These are phyloP conservation scores for Musa beccarii DNA, from an alignment of 176 grass and related monocot genomes.

Conservation along the genomic window DNA sequence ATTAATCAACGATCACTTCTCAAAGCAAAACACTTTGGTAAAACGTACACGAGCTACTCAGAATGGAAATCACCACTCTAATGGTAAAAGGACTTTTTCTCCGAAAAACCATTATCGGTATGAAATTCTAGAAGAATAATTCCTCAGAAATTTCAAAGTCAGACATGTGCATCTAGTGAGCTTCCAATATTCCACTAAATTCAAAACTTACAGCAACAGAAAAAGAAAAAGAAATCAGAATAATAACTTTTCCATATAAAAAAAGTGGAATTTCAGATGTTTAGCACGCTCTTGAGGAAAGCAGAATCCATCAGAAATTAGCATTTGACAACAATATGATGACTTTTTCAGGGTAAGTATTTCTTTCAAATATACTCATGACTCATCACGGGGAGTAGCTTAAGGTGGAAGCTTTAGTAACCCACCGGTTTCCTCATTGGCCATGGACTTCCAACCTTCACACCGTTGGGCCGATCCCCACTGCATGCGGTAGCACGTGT, in stretches of 20 bases:
- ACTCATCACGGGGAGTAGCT: background rate
- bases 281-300: too few species aligned
- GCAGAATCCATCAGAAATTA: background rate
- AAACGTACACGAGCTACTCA: background rate
- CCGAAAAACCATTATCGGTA: background rate
- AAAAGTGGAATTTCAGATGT: too few species aligned
- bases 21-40: background rate
- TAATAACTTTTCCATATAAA: too few species aligned
- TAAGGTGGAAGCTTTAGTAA: conserved; percentile 8
- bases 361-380: conserved; percentile 5
- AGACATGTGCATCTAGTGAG: too few species aligned
- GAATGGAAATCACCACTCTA: background rate
- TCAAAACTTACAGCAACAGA: too few species aligned
- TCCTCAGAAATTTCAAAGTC: background rate
- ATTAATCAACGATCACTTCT: background rate
- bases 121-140: background rate
- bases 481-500: conserved; percentile 97
- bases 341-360: background rate
- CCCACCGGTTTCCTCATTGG: conserved; percentile 73
- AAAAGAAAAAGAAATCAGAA: too few species aligned
- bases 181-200: too few species aligned
- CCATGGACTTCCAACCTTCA: conserved; percentile 56
- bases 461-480: conserved; percentile 70
- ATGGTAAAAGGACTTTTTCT: background rate
- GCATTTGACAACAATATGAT: background rate